Conservation (phyloP, 129 eudicot species). For the Ambrosia artemisiifolia region DNA sequence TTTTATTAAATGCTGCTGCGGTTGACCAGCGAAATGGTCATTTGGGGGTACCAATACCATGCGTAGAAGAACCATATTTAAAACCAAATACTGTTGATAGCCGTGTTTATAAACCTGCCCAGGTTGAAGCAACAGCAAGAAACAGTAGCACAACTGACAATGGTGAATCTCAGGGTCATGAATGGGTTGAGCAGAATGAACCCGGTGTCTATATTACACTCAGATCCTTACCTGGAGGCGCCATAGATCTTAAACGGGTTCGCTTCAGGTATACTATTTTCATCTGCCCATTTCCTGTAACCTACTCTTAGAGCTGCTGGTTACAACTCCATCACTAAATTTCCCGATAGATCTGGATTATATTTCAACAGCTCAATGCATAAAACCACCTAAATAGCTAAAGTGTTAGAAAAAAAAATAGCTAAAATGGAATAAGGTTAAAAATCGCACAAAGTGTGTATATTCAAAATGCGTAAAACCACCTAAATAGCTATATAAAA, state of each 20-base stretch:
- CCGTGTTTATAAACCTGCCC: conserved; percentile 43
- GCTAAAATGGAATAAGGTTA: no score
- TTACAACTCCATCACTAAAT: no score
- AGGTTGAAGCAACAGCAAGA: conserved; percentile 47
- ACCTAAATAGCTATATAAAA: no score
- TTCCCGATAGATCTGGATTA: no score
- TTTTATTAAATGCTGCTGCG: conserved; percentile 37
- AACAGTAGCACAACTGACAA: conserved; percentile 55
- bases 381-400: no score
- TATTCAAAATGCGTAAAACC: no score
- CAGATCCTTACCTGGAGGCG: conserved; percentile 81
- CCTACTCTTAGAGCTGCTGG: background rate
- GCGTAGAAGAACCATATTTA: conserved; percentile 39
- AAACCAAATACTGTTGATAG: conserved; percentile 40
- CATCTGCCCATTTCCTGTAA: background rate
- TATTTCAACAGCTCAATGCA: no score
- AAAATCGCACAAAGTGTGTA: no score
- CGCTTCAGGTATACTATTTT: conserved; percentile 74
- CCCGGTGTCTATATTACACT: conserved; percentile 94
- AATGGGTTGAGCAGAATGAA: conserved; percentile 97
- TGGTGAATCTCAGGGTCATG: conserved; percentile 55
- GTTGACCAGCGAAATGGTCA: conserved; percentile 50
- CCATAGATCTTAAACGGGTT: conserved; percentile 87
- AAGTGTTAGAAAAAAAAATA: no score
- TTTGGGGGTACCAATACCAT: conserved; percentile 22